phyloP scores from a whole-genome alignment of 2,329 filamentous ascomycete genomes.

The Magnaporthiopsis rhizophila region DNA sequence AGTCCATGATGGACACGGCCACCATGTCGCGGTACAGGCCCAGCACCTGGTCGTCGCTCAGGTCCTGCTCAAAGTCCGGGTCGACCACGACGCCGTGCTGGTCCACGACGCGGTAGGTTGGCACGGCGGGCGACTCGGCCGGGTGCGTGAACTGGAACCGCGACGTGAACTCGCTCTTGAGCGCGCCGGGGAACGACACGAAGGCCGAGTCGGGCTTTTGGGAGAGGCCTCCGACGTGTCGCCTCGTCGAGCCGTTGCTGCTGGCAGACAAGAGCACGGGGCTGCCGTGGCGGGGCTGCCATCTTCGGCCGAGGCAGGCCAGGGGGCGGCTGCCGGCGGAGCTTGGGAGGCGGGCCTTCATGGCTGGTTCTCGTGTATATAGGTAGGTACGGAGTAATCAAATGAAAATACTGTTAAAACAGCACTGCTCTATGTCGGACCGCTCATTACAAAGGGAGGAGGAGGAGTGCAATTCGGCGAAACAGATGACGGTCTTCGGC shows the following conservation, averaged over 20 bases:
- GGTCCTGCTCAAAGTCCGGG: constrained; percentile 57
- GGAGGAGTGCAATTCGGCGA: background rate
- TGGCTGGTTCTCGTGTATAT: background rate
- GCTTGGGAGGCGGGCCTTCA: constrained; percentile 12
- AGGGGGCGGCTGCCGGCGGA: constrained; percentile 3
- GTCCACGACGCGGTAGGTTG: constrained; percentile 87
- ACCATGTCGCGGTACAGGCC: constrained; percentile 60
- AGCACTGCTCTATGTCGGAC: background rate
- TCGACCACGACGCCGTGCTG: constrained; percentile 82
- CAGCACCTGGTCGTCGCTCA: constrained; percentile 54
- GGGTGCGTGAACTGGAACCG: constrained; percentile 71
- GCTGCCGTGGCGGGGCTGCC: constrained; percentile 22
- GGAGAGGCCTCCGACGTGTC: constrained; percentile 39
- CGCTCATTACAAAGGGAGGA: background rate
- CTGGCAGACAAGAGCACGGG: background rate
- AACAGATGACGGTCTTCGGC: background rate
- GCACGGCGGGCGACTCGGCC: constrained; percentile 63
- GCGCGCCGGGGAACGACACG: constrained; percentile 81
- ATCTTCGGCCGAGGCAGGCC: constrained; percentile 9
- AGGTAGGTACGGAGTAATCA: no score
- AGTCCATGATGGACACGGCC: constrained; percentile 75
- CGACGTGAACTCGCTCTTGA: constrained; percentile 88
- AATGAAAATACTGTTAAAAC: background rate
- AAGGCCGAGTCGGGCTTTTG: constrained; percentile 47
- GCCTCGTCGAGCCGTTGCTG: constrained; percentile 7